Base-by-base conservation (phyloP, 2,329 filamentous ascomycete genomes). In the Aspergillus ustus region DNA sequence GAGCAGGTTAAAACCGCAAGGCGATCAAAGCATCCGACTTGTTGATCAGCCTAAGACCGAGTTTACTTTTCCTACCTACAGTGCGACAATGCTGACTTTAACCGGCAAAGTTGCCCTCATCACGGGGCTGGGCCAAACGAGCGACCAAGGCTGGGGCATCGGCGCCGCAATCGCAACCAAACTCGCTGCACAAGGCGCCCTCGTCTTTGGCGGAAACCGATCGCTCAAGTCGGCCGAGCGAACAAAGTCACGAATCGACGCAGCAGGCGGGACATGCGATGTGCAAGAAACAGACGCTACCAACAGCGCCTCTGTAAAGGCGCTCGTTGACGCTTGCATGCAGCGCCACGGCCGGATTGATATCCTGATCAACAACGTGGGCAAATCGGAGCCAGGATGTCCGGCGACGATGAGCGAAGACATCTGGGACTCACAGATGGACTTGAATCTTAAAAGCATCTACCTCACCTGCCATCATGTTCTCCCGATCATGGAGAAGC, bases 351-450 rank as follows among this genome's bases (percentile, higher is more conserved):
- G 84, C 11, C 79, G 82, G 7, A 83, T 88, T 56, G 86, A 89
- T 64, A 84, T 88, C 22, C 74, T 89, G 0, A 70, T 89, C 19
- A 87, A 87, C 64, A 88, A 87, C 55, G 86, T 88, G 2, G 87
- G 86, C 2, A 81, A 81, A 56, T 84, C 81, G 0, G 84, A 87
- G 62, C 81, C 80, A 0, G 84, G 84, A 0, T 78, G 78, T 29
- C 81, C 84, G 0, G 84, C 80, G 0, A 73, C 71, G 0, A 81
- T 87, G 76, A 50, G 58, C 0, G 83, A 87, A 56, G 75, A 78
- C 0, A 67, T 76, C 0, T 87, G 84, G 84, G 80, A 86, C 65
- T 62, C 73, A 0, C 85, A 87, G 62, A 78, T 84, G 56, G 80
- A 83, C 11, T 70, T 87, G 50, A 87, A 87, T 65, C 73, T 87